Evolutionary conservation across 2,329 filamentous ascomycete genomes (phyloP).

Genomic region (Rutstroemia sp.): DNA sequence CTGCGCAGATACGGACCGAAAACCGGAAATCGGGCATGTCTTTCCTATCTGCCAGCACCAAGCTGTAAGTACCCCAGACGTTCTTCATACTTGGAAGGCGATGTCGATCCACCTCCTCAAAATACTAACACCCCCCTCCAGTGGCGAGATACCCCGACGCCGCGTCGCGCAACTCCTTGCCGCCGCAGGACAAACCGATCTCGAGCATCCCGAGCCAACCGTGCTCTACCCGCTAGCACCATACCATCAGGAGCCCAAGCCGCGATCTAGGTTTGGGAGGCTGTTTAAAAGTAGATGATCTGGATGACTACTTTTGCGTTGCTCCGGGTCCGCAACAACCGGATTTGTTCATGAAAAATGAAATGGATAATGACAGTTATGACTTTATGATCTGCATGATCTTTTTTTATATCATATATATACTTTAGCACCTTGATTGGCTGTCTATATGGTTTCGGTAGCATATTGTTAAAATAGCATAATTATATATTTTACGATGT

Average conservation of each 20-base stretch:
- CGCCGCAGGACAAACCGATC: background rate
- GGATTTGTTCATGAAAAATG: too few relatives aligned
- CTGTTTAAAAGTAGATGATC: background rate
- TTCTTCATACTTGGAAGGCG: background rate
- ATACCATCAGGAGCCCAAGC: background rate
- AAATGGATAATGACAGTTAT: too few relatives aligned
- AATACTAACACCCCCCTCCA: background rate
- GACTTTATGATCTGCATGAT: too few relatives aligned
- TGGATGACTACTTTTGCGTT: background rate
- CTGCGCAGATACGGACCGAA: background rate
- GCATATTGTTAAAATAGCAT: too few relatives aligned
- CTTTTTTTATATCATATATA: too few relatives aligned
- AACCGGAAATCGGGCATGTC: conserved; percentile 30
- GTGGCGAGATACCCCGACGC: background rate
- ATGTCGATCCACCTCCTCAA: too few relatives aligned
- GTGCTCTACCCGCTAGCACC: background rate
- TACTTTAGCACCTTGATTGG: too few relatives aligned
- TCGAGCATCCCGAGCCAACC: background rate
- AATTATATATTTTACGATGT: too few relatives aligned
- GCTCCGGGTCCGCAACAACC: too few relatives aligned
- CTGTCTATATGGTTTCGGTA: too few relatives aligned
- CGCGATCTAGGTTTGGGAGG: background rate
- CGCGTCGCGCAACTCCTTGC: background rate
- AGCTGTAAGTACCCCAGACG: conserved; percentile 23
- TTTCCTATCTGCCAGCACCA: conserved; percentile 38